Base-by-base conservation (phyloP, 441 rosid species). In the Adansonia rubrostipa region DNA sequence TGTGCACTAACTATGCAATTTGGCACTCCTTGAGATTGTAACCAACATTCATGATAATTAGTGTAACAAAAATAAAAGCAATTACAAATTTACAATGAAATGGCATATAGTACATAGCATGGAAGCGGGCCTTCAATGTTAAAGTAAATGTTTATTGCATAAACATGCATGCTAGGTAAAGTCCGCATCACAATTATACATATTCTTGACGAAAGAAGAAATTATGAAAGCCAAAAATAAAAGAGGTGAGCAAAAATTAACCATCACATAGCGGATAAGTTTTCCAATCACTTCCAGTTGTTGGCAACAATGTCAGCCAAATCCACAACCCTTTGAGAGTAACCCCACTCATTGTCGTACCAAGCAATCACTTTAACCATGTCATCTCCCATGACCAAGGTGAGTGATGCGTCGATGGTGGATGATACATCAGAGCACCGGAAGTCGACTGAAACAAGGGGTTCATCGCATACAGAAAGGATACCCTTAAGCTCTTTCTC, bases 261-360 rank as follows among this genome's bases (percentile, higher is more conserved):
- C 77, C 73, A 76, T 77, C 42, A 75, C 33, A 47, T 60, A 36
- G 68, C 36, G 69, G 61, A 36, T 15, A 58, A 72, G 69, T 68
- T 14, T 15, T 78, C 78, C 36, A 24, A 53, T 84, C 85, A 92
- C 89, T 95, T 91, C 96, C 98, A 95, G 66, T 85, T 87, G 79
- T 84, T 75, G 88, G 99, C 97, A 84, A 95, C 97, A 79, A 95
- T 91, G 90, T 95, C 84, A 65, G 99, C 97, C 86, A 95, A 87
- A 80, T 95, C 99, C 61, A 95, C 99, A 65, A 96, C 98, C 86
- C 99, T 91, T 86, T 96, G 98, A 14, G 98, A 93, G 86, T 96
- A 96, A 53, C 99, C 99, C 98, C 98, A 96, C 83, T 96, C 98
- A 36, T 96, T 96, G 80, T 96, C 98, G 74, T 93, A 92, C 98